Percentiles rank a stretch among this genome's conserved stretches.
Conservation (phyloP, 495 filamentous ascomycete genomes). For the Hypoxylon subgilvum region DNA sequence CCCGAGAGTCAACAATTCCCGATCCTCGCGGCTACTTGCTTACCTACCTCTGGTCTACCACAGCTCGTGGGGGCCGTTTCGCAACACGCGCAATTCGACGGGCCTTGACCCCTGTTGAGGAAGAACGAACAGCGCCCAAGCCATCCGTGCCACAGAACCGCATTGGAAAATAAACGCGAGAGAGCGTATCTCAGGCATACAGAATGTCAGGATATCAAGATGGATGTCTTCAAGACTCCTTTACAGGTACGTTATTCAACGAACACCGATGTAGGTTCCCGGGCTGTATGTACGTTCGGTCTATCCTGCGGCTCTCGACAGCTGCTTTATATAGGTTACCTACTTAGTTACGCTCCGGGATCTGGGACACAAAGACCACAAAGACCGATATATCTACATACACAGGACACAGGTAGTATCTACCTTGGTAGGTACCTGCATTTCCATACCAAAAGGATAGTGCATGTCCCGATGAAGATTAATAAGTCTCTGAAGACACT, state of each 20-base stretch:
- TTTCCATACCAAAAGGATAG: no score
- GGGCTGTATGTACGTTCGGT: background rate
- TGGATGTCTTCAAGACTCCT: background rate
- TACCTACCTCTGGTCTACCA: conserved; percentile 15
- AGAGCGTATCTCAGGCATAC: background rate
- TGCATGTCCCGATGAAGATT: no score
- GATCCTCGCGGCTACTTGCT: conserved; percentile 35
- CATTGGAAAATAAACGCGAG: no score
- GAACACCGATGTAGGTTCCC: conserved; percentile 7
- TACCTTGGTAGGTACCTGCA: no score
- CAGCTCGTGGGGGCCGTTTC: conserved; percentile 39
- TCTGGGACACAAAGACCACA: no score
- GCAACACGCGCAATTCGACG: conserved; percentile 27
- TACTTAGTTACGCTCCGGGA: background rate
- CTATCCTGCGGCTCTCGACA: conserved; percentile 20
- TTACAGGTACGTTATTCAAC: background rate
- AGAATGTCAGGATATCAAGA: no score
- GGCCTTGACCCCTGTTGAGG: conserved; percentile 23
- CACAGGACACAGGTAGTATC: no score
- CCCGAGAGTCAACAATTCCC: conserved; percentile 38
- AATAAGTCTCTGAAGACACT: no score
- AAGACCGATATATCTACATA: no score
- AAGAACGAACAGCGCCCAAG: conserved; percentile 14
- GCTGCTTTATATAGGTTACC: background rate
- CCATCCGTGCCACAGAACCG: conserved; percentile 17